Evolutionary conservation across 2,329 filamentous ascomycete species (phyloP).

Genomic region (Cladophialophora chaetospira): DNA sequence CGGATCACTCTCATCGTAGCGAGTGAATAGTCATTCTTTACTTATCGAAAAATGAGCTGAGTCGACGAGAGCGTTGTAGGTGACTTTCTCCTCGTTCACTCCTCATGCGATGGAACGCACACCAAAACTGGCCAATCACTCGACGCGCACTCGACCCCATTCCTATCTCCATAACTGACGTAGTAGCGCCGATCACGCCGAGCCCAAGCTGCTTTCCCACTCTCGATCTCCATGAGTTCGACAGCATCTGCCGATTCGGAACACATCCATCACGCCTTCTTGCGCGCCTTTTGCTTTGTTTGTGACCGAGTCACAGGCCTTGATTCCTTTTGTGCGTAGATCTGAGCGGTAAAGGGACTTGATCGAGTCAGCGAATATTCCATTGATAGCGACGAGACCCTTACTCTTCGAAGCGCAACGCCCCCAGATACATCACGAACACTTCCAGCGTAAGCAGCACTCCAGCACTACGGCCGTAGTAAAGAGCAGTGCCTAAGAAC

Average conservation of each 20-base stretch:
- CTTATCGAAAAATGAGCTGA: not conserved
- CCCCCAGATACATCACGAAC: constrained; percentile 74
- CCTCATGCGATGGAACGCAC: constrained; percentile 4
- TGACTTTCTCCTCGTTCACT: constrained; percentile 1
- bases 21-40: not conserved
- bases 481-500: constrained; percentile 83
- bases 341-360: constrained; percentile 82
- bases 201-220: too few relatives aligned
- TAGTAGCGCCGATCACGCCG: not conserved
- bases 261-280: constrained; percentile 37
- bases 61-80: not conserved
- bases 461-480: constrained; percentile 85
- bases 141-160: not conserved
- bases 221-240: not conserved
- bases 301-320: constrained; percentile 29
- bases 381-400: constrained; percentile 23
- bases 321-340: constrained; percentile 77
- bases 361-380: constrained; percentile 8
- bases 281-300: constrained; percentile 39
- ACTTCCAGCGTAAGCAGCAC: constrained; percentile 75
- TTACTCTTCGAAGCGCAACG: constrained; percentile 80
- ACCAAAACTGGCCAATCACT: constrained; percentile 2
- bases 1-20: not conserved
- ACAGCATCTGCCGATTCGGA: not conserved
- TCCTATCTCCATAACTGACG: not conserved